Evolutionary conservation across 805 yeast species (phyloP).

Genomic region (Osmozyma mogii): DNA sequence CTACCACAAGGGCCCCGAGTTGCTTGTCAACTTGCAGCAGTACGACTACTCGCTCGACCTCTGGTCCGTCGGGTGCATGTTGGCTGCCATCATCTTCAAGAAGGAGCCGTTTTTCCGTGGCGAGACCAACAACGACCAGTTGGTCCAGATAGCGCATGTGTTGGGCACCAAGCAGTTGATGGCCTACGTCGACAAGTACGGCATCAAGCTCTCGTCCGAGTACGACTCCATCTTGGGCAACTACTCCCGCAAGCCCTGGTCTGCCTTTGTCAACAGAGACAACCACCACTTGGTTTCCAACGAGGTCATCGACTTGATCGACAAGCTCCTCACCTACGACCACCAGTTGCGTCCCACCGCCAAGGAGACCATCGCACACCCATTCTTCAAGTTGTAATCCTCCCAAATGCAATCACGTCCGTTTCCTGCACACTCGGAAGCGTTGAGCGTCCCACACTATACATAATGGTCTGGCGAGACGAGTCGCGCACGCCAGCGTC

Average conservation of each 20-base stretch:
- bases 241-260: conserved; percentile 84
- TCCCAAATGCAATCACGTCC: no score
- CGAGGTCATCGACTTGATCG: conserved; percentile 76
- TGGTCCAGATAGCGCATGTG: conserved; percentile 81
- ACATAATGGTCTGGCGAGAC: no score
- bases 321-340: conserved; percentile 72
- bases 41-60: conserved; percentile 88
- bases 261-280: conserved; percentile 57
- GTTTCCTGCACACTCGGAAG: no score
- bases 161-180: conserved; percentile 78
- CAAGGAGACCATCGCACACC: conserved; percentile 76
- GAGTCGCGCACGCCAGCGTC: no score
- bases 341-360: conserved; percentile 88
- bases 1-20: conserved; percentile 89
- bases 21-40: conserved; percentile 75
- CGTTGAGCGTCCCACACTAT: no score
- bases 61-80: conserved; percentile 92
- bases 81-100: conserved; percentile 84
- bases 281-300: conserved; percentile 58
- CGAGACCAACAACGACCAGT: conserved; percentile 81
- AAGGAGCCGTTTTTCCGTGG: conserved; percentile 93
- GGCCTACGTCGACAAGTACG: conserved; percentile 63
- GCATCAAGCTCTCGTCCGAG: conserved; percentile 62
- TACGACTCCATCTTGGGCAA: conserved; percentile 63
- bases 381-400: conserved; percentile 23